A percentile compares a stretch with the other conserved stretches of the same genome.
These are phyloP conservation scores for Hypoxylon rickii DNA, from an alignment of 495 filamentous ascomycete species.

Conservation along the genomic window DNA sequence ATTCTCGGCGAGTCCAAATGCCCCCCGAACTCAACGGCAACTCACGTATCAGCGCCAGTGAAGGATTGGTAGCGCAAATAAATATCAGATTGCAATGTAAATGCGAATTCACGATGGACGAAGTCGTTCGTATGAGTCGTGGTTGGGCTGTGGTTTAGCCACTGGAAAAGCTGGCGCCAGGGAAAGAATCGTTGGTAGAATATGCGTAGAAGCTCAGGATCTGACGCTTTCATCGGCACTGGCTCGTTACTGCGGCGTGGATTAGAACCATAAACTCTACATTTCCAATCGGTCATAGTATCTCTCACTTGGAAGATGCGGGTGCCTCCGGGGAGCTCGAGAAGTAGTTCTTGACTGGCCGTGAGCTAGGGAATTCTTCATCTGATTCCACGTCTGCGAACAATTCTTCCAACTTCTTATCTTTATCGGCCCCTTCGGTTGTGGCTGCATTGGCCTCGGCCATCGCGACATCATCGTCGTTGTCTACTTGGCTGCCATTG, in stretches of 20 bases:
- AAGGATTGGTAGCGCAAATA: constrained; percentile 95
- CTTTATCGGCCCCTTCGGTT: constrained; percentile 36
- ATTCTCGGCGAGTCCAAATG: background rate
- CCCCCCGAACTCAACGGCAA: background rate
- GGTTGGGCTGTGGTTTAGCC: constrained; percentile 90
- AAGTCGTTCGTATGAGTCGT: constrained; percentile 85
- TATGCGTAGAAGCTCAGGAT: constrained; percentile 80
- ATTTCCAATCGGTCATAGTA: constrained; percentile 7
- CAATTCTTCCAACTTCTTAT: constrained; percentile 78
- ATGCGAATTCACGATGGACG: constrained; percentile 89
- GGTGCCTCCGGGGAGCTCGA: constrained; percentile 38
- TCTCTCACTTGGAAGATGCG: constrained; percentile 41
- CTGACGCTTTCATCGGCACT: constrained; percentile 50
- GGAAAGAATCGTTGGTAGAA: constrained; percentile 98
- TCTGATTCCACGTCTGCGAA: constrained; percentile 81
- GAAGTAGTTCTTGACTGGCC: constrained; percentile 25
- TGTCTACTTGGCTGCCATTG: constrained; percentile 18
- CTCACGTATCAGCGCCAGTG: constrained; percentile 79
- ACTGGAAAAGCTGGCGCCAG: constrained; percentile 94
- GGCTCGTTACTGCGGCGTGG: constrained; percentile 31
- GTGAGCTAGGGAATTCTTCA: constrained; percentile 70
- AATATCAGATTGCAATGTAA: constrained; percentile 86
- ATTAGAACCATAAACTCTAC: too few relatives aligned
- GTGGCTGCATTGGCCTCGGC: constrained; percentile 35
- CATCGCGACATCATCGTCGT: constrained; percentile 18